Evolutionary conservation across 306 rosid species (phyloP).

Genomic region (Cucurbita ficifolia): DNA sequence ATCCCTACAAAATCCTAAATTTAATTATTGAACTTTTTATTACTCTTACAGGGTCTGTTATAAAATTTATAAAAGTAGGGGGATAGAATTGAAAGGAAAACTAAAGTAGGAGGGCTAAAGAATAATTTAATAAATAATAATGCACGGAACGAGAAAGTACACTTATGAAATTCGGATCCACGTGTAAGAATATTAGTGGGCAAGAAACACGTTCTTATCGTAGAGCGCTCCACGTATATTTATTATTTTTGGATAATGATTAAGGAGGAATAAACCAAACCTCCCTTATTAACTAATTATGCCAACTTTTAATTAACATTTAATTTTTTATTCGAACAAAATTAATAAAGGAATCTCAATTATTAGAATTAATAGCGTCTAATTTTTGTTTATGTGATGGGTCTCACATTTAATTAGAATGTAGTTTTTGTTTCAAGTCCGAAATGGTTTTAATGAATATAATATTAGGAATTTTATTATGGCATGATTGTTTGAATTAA

Average conservation of each 20-base stretch:
- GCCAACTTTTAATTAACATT: not conserved
- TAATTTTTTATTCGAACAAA: not conserved
- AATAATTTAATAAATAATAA: not conserved
- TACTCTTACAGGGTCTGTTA: too few species aligned
- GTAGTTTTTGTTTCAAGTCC: not conserved
- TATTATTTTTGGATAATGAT: not conserved
- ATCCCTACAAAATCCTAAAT: too few species aligned
- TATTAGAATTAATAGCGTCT: not conserved
- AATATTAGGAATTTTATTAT: not conserved
- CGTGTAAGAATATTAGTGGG: not conserved
- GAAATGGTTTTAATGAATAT: not conserved
- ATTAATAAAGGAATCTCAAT: not conserved
- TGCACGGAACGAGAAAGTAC: not conserved
- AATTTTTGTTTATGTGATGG: not conserved
- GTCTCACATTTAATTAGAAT: not conserved
- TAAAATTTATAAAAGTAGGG: not conserved
- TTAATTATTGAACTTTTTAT: too few species aligned
- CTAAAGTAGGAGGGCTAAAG: not conserved
- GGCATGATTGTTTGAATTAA: not conserved
- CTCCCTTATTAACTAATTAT: not conserved
- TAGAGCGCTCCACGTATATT: not conserved
- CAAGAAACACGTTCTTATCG: not conserved
- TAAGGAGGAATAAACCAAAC: not conserved
- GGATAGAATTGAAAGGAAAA: not conserved
- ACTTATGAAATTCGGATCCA: not conserved